phyloP scores from a whole-genome alignment of 768 basidiomycete genomes.

The Psilocybe subaeruginosa region DNA sequence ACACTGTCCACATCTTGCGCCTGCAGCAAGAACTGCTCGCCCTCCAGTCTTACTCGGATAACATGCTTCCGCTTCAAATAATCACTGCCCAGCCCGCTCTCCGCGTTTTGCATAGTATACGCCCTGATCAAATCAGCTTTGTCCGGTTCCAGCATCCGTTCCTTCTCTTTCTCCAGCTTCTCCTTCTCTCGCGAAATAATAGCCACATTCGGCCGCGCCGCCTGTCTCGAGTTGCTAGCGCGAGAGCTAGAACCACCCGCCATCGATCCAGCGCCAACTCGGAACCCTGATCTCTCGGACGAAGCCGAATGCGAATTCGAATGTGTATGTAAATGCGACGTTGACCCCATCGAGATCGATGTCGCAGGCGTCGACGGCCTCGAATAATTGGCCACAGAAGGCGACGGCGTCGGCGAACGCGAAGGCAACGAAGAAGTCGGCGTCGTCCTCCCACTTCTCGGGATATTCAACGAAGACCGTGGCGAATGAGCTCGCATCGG shows the following conservation, averaged over 20 bases:
- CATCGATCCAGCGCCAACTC: constrained; percentile 16
- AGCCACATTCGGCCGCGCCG: constrained; percentile 1
- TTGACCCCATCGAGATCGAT: constrained; percentile 3
- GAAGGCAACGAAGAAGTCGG: constrained; percentile 12
- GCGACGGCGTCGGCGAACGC: background rate
- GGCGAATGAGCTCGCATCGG: constrained; percentile 23
- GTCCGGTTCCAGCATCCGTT: constrained; percentile 42
- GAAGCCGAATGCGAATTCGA: constrained; percentile 10
- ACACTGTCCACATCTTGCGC: constrained; percentile 82
- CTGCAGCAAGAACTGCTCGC: constrained; percentile 96
- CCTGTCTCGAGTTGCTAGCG: background rate
- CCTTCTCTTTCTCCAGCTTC: constrained; percentile 19
- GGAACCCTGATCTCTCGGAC: constrained; percentile 12
- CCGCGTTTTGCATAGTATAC: constrained; percentile 88
- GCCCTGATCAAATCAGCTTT: constrained; percentile 58
- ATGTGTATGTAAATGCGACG: constrained; percentile 10
- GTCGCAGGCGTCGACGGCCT: constrained; percentile 16
- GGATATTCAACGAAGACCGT: constrained; percentile 36
- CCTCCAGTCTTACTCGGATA: constrained; percentile 88
- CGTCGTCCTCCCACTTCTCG: constrained; percentile 29
- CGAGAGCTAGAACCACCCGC: constrained; percentile 2
- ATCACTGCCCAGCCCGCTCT: constrained; percentile 94
- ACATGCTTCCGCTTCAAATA: constrained; percentile 94
- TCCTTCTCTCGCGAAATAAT: constrained; percentile 16
- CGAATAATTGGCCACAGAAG: constrained; percentile 2